phyloP scores from a whole-genome alignment of 768 basidiomycete genomes.

The Boletellus ananas region DNA sequence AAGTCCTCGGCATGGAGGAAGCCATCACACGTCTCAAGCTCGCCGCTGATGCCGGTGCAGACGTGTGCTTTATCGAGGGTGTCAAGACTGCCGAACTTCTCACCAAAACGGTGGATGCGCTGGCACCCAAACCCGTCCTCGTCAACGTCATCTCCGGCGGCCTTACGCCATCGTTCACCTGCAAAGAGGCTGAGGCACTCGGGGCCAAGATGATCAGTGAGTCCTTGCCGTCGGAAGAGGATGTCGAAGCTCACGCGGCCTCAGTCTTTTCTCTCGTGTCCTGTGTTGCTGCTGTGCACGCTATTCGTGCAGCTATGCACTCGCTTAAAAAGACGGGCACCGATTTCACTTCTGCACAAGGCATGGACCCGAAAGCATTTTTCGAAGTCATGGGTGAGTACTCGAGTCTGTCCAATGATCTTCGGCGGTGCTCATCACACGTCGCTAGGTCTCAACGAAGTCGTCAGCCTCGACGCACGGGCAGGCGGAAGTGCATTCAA shows the following conservation, averaged over 20 bases:
- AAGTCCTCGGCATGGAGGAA: slow-evolving; percentile 78
- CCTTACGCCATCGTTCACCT: slow-evolving; percentile 70
- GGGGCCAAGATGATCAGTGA: slow-evolving; percentile 78
- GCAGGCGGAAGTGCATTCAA: slow-evolving; percentile 61
- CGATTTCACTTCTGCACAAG: slow-evolving; percentile 54
- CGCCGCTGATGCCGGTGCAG: slow-evolving; percentile 69
- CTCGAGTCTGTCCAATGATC: not conserved
- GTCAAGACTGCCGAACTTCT: slow-evolving; percentile 66
- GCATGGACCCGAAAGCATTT: slow-evolving; percentile 77
- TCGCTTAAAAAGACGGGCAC: slow-evolving; percentile 75
- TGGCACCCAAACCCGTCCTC: slow-evolving; percentile 73
- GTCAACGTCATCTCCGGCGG: slow-evolving; percentile 81
- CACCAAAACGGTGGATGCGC: slow-evolving; percentile 56
- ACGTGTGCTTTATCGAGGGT: slow-evolving; percentile 81
- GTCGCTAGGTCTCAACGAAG: slow-evolving; percentile 46
- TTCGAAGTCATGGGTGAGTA: slow-evolving; percentile 73
- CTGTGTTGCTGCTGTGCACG: slow-evolving; percentile 73
- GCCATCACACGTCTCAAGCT: slow-evolving; percentile 62
- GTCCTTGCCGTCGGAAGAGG: slow-evolving; percentile 18
- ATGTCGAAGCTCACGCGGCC: not conserved
- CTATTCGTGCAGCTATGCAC: slow-evolving; percentile 73
- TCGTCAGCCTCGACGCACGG: slow-evolving; percentile 50
- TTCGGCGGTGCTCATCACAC: not conserved
- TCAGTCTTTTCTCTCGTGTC: slow-evolving; percentile 74
- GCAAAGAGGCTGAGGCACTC: slow-evolving; percentile 59